Percentiles rank a stretch among this genome's conserved stretches.
These are phyloP conservation scores for Quercus wislizeni DNA, from an alignment of 306 rosid species.

Conservation along the genomic window DNA sequence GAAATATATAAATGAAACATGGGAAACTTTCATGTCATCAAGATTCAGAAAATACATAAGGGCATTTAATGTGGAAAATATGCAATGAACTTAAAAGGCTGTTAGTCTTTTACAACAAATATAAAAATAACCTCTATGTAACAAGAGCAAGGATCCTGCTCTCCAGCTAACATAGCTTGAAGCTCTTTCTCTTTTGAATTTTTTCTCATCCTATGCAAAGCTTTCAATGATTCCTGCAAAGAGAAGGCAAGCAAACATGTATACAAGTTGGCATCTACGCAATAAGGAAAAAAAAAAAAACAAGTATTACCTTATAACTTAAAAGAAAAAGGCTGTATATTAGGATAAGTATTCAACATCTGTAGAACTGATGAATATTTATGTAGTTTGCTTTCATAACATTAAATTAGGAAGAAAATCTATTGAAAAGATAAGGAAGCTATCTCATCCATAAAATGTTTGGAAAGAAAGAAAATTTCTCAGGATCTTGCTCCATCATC, in stretches of 20 bases:
- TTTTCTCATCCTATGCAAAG: constrained; percentile 71
- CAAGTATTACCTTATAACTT: constrained; percentile 8
- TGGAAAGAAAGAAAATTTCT: not conserved
- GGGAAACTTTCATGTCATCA: not conserved
- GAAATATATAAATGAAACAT: not conserved
- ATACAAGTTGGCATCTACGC: constrained; percentile 16
- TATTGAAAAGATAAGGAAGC: not conserved
- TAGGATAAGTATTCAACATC: not conserved
- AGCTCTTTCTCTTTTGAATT: constrained; percentile 81
- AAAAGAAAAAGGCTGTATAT: constrained; percentile 8
- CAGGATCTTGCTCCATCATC: not conserved
- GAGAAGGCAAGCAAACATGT: constrained; percentile 25
- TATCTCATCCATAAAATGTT: too few relatives aligned
- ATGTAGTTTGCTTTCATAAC: not conserved
- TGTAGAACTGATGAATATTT: not conserved
- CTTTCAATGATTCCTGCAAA: constrained; percentile 71
- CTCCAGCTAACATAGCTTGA: constrained; percentile 87
- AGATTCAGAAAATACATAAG: not conserved
- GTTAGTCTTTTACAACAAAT: not conserved
- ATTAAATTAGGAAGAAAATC: not conserved
- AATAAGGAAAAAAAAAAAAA: not conserved
- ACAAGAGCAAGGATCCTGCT: constrained; percentile 82
- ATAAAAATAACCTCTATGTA: constrained; percentile 73
- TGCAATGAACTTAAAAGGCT: not conserved
- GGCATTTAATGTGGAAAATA: constrained; percentile 7